Evolutionary conservation across 768 basidiomycete genomes (phyloP), one percentile per base, ranked within the genome.

Genomic region (Suillus fuscotomentosus): DNA sequence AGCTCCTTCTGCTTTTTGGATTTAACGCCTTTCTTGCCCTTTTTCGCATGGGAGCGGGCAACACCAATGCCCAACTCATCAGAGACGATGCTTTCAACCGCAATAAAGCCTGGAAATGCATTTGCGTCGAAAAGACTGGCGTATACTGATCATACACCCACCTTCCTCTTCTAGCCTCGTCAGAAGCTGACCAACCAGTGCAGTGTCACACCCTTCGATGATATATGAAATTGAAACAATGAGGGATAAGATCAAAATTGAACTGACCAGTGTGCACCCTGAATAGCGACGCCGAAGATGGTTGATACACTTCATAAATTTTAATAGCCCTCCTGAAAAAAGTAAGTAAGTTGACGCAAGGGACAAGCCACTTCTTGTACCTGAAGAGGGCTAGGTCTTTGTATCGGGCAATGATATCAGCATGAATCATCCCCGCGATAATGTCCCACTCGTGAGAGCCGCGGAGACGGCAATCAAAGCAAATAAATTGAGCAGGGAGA

Each of bases 401-500:
- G 75, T 86, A 91, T 64, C 86, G 87, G 11, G 82, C 79, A 36
- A 90, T 78, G 76, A 91, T 85, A 62, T 79, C 77, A 13, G 73
- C 72, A 68, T 88, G 87, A 42, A 86, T 72, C 66, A 84, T 82
- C 45, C 81, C 77, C 63, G 85, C 82, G 69, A 92, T 88, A 20
- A 92, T 77, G 53, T 88, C 85, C 88, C 90, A 92, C 64, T 86
- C 86, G 45, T 81, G 75, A 68, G 91, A 90, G 14, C 81, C 82
- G 57, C 81, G 84, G 54, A 90, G 80, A 41, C 90, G 87, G 73
- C 92, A 94, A 68, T 90, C 87, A 74, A 93, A 89, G 76, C 92
- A 94, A 36, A 83, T 70, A 66, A 91, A 93, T 63, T 80, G 78
- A 0, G 72, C 62, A 2, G 90, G 91, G 50, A 93, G 77, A 14